These are phyloP conservation scores for Penicillium olsonii DNA, from an alignment of 2,329 filamentous ascomycete genomes.

Conservation along the genomic window DNA sequence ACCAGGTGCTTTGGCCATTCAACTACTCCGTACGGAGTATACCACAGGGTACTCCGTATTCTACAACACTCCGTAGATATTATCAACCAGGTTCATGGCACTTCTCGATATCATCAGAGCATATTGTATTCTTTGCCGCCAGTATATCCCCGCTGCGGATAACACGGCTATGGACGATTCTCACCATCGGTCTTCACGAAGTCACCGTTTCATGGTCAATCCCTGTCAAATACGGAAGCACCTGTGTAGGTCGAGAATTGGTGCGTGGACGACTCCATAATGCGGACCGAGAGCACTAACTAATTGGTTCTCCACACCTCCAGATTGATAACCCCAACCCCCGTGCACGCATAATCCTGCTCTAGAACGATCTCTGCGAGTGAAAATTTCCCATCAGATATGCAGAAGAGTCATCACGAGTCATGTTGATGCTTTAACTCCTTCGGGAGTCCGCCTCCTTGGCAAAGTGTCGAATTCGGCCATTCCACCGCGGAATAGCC, in stretches of 20 bases:
- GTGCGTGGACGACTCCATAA: background rate
- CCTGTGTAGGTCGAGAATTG: no score
- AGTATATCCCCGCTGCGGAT: no score
- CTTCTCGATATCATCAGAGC: no score
- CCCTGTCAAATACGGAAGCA: background rate
- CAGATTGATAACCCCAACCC: background rate
- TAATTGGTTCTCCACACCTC: slow-evolving; percentile 3
- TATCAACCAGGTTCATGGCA: no score
- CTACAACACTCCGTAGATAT: no score
- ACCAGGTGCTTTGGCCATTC: no score
- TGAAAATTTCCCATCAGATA: background rate
- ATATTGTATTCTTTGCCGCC: no score
- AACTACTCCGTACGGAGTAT: no score
- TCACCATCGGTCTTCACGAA: no score
- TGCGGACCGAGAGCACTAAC: background rate
- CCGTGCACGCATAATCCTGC: background rate
- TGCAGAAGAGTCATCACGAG: slow-evolving; percentile 1
- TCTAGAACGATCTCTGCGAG: slow-evolving; percentile 2
- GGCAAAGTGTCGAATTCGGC: slow-evolving; percentile 7
- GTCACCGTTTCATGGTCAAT: background rate
- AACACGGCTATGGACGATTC: no score
- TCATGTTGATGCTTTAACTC: slow-evolving; percentile 3
- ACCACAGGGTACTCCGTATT: no score
- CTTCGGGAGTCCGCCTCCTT: slow-evolving; percentile 6
- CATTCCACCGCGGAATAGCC: slow-evolving; percentile 11